Percentiles rank a stretch among this genome's conserved stretches.
These are phyloP conservation scores for Nigrospora osmanthi DNA, from an alignment of 2,329 filamentous ascomycete species.

Conservation along the genomic window DNA sequence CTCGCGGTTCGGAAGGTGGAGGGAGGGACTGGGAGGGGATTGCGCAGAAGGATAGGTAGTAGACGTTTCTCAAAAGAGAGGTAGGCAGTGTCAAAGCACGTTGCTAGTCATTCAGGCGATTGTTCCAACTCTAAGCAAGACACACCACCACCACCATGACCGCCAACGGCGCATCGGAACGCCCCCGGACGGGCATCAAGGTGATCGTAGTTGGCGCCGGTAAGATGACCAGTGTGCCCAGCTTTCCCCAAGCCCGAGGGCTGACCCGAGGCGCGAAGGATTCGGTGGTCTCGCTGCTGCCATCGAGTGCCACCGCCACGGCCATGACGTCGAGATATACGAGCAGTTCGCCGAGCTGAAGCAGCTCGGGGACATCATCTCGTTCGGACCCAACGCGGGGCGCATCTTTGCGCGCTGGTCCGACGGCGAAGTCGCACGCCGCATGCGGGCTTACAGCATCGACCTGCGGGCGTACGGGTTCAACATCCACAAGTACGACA, in stretches of 20 bases:
- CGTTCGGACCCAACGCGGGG: constrained; percentile 52
- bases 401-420: constrained; percentile 55
- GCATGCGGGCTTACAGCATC: constrained; percentile 42
- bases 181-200: constrained; percentile 38
- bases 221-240: constrained; percentile 13
- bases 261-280: constrained; percentile 24
- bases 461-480: constrained; percentile 46
- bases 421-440: constrained; percentile 35
- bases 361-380: constrained; percentile 53
- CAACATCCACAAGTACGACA: constrained; percentile 53
- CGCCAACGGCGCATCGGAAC: constrained; percentile 6
- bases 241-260: too few relatives aligned
- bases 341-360: constrained; percentile 52
- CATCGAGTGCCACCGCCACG: constrained; percentile 56
- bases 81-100: too few relatives aligned
- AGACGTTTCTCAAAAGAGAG: too few relatives aligned
- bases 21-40: too few relatives aligned
- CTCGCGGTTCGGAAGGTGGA: too few relatives aligned
- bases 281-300: constrained; percentile 57
- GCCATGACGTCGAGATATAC: constrained; percentile 50
- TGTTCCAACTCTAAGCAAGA: too few relatives aligned
- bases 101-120: too few relatives aligned
- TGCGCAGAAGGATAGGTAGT: too few relatives aligned
- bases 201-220: constrained; percentile 42
- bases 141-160: constrained; percentile 4